Conservation (phyloP, 2,329 filamentous ascomycete species). For the Incumbomyces delicatus region DNA sequence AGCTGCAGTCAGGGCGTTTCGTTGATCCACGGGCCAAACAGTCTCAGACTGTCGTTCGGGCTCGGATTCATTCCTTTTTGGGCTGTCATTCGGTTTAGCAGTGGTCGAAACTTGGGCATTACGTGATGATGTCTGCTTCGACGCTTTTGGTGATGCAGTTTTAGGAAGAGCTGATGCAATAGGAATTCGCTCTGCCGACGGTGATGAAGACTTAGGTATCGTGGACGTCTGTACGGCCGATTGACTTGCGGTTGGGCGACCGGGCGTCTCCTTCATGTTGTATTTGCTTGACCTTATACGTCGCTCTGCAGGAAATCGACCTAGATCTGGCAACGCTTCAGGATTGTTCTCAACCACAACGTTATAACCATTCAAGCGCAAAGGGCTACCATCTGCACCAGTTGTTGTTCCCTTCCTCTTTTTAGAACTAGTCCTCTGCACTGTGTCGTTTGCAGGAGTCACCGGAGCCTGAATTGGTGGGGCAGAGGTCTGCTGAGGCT, state of each 20-base stretch:
- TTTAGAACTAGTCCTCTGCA: neutral
- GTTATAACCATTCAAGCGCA: conserved; percentile 12
- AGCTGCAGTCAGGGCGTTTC: conserved; percentile 40
- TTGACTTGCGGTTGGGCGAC: too few species aligned
- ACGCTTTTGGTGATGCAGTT: neutral
- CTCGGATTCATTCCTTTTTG: neutral
- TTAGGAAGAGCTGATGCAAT: neutral
- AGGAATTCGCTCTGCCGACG: neutral
- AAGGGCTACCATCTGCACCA: neutral
- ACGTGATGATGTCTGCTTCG: neutral
- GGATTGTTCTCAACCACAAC: conserved; percentile 17
- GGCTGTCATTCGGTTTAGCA: neutral
- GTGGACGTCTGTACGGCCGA: too few species aligned
- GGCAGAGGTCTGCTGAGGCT: neutral
- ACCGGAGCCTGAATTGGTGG: neutral
- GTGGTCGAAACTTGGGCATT: neutral
- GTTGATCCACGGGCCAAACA: conserved; percentile 42
- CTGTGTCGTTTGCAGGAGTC: neutral
- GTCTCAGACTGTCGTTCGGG: conserved; percentile 22
- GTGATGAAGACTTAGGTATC: neutral
- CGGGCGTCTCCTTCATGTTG: neutral
- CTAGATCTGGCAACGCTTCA: conserved; percentile 20
- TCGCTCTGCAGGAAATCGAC: conserved; percentile 23
- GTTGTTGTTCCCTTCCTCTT: neutral
- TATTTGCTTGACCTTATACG: conserved; percentile 12